Conservation (phyloP, 306 rosid species). For the Fragaria nilgerrensis region DNA sequence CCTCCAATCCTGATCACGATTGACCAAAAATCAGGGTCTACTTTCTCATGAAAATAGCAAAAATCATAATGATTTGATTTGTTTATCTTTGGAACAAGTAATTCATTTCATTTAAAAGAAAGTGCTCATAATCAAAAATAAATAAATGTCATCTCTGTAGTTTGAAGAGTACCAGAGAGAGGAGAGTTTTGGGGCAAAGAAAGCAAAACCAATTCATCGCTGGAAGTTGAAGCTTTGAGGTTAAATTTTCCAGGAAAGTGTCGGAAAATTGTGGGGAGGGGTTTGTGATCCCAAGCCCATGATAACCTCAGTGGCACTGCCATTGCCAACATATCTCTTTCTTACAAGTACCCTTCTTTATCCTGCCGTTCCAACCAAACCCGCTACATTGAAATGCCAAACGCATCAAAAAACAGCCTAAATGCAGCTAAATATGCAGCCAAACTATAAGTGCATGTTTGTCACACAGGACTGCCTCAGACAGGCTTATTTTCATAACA, state of each 20-base stretch:
- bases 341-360: no score
- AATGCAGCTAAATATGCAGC: no score
- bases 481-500: no score
- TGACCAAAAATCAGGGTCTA: neutral
- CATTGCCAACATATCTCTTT: no score
- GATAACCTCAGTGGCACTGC: neutral
- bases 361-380: no score
- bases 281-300: neutral
- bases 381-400: no score
- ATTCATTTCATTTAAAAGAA: neutral
- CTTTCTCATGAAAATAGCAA: neutral
- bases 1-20: conserved; percentile 55
- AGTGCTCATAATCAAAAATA: neutral
- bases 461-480: no score
- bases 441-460: no score
- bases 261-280: neutral
- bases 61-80: neutral
- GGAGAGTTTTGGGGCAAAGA: conserved; percentile 40
- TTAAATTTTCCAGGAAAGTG: neutral
- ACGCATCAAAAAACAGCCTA: no score
- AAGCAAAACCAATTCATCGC: conserved; percentile 15
- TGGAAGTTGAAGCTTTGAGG: neutral
- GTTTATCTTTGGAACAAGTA: neutral
- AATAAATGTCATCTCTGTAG: neutral
- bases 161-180: conserved; percentile 38